A percentile compares a stretch with the other conserved stretches of the same genome.
Evolutionary conservation across 2,329 filamentous ascomycete genomes (phyloP).

Genomic region (Penicillium hesseltinei): DNA sequence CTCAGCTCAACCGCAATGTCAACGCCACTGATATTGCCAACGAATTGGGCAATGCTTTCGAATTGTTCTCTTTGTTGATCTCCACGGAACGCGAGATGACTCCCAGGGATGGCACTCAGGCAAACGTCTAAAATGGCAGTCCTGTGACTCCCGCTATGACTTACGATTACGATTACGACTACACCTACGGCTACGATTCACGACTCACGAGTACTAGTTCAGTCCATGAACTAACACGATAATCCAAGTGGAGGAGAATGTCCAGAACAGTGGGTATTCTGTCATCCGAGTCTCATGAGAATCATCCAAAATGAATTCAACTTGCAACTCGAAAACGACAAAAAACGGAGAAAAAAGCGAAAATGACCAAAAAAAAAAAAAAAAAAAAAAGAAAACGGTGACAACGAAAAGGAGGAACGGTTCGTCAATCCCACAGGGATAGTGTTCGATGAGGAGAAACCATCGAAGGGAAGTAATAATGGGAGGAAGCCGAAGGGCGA

Average conservation of each 20-base stretch:
- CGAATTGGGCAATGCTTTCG: slow-evolving; percentile 26
- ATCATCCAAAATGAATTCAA: background rate
- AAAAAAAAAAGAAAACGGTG: background rate
- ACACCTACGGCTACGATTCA: background rate
- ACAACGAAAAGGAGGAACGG: background rate
- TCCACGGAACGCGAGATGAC: slow-evolving; percentile 25
- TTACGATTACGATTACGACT: background rate
- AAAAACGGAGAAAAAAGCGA: background rate
- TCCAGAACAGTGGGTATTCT: background rate
- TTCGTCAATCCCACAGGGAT: background rate
- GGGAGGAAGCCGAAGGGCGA: background rate
- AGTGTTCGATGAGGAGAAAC: background rate
- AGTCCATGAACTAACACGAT: no score
- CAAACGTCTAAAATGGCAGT: background rate
- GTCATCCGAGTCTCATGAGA: background rate
- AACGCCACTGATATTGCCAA: slow-evolving; percentile 22
- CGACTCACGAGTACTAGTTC: background rate
- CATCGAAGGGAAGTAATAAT: background rate
- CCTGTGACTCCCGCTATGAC: background rate
- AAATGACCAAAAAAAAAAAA: background rate
- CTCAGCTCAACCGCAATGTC: slow-evolving; percentile 23
- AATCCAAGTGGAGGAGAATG: background rate
- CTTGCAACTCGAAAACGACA: no score
- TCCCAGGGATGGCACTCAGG: background rate
- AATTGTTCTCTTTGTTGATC: slow-evolving; percentile 32